Base-by-base conservation (phyloP, 495 filamentous ascomycete genomes). In the Trichoderma orchidacearum region DNA sequence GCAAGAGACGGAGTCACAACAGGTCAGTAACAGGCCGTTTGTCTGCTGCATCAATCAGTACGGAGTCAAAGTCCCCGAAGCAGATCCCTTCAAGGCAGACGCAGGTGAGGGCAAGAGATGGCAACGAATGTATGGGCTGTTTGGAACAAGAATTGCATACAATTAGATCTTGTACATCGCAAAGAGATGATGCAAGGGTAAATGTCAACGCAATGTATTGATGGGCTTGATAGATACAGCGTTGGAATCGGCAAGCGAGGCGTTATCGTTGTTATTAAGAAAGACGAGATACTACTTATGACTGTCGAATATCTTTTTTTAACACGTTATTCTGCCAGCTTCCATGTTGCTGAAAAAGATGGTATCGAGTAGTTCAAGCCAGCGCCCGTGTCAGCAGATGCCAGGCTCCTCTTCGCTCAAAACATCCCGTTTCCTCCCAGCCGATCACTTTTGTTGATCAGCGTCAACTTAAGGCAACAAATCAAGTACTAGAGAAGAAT, bases 21-120 rank as follows among this genome's bases (percentile, higher is more conserved):
- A 55, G 25, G 41, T 74, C 0, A 69, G 61, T 3, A 80, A 76
- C 55, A 75, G 68, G 48, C 74, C 79, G 4, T 86, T 86, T 57
- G 64, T 72, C 0, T 85, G 83, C 63, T 84, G 79, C 57, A 73
- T 86, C 51, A 68, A 70, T 60, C 80, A 86, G 68, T 85, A 83
- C 62, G 83, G 83, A 6, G 64, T 79, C 25, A 64, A 66, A 17
- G 55, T 69, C 12, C 41, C 36, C 0, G 66, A 70, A 56, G 51
- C 61, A 0, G 59, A 69, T 30, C 58, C 61, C 13, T 38, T 6
- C 0, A 68, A 66, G 30, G 66, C 69, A 15, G 60, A 72, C 53
- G 64, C 63, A 4, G 68, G 72, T 0, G 52, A 66, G 4, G 65
- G 63, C 11, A 59, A 60, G 29, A 63, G 67, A 38, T 83, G 78